Evolutionary conservation across 345 rosid genomes (phyloP), one percentile per base, ranked within the genome.

Genomic region (Clausena lansium): DNA sequence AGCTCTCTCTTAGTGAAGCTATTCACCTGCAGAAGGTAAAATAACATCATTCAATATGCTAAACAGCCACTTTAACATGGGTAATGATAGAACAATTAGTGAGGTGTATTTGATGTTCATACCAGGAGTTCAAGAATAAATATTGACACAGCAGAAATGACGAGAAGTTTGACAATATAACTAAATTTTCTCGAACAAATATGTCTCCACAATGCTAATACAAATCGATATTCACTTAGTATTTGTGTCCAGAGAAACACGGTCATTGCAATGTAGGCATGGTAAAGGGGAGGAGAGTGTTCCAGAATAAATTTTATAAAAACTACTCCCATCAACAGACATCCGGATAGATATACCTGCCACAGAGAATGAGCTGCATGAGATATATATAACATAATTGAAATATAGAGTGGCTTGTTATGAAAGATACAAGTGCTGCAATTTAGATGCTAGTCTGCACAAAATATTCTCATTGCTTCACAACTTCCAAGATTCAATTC

Each of bases 1-100:
- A 93, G 95, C 86, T 88, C 89, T 84, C 98, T 89, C 80, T 92
- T 94, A 24, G 98, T 91, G 88, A 91, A 95, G 90, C 98, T 95
- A 83, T 93, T 84, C 76, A 93, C 98, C 98, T 95, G 91, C 85
- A 85, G 58, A 81, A 79, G 67, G 78, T 73, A 80, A 71, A 77
- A 76, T 32, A 62, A 68, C 33, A 76, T 57, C 39, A 55, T 38
- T 83, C 27, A 70, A 61, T 75, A 84, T 33, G 61, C 52, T 61
- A 78, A 77, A 73, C 30, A 74, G 47, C 38, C 63, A 70, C 28
- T 75, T 81, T 24, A 75, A 57, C 47, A 33, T 54, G 17, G 75
- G 59, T 57, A 74, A 66, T 60, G 35, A 59, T 39, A 39, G 35
- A 38, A 76, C 4, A 70, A 76, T 71, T 24, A 67, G 68, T 17